A percentile compares a stretch with the other conserved stretches of the same genome.
Conservation (phyloP, 805 yeast species). For the Candida taoyuanica region DNA sequence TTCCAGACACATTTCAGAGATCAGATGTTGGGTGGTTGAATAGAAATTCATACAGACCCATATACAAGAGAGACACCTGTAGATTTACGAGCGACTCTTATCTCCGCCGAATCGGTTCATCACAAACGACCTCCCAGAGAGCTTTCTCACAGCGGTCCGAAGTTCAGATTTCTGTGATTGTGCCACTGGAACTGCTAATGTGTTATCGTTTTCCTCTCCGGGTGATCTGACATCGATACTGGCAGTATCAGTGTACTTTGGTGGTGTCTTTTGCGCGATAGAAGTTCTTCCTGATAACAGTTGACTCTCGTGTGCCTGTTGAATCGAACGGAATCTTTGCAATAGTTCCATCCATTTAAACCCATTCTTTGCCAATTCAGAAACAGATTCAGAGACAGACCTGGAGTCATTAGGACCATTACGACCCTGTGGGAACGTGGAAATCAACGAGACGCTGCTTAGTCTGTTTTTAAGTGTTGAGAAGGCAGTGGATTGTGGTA, state of each 20-base stretch:
- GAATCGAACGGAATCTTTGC: conserved; percentile 46
- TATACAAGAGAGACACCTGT: too few relatives aligned
- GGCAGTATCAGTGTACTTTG: conserved; percentile 23
- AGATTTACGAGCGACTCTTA: neutral
- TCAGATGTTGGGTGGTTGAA: conserved; percentile 45
- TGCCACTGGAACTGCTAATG: neutral
- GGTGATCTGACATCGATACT: conserved; percentile 17
- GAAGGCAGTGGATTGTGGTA: conserved; percentile 92
- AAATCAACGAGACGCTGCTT: conserved; percentile 39
- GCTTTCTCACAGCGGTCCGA: conserved; percentile 25
- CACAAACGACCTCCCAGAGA: conserved; percentile 29
- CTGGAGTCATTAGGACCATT: conserved; percentile 7
- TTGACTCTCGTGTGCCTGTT: conserved; percentile 35
- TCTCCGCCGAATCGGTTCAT: conserved; percentile 28
- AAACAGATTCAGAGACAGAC: conserved; percentile 10
- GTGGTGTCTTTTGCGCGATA: conserved; percentile 16
- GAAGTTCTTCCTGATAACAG: conserved; percentile 14
- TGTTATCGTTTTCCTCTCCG: conserved; percentile 6
- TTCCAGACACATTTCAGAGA: conserved; percentile 85
- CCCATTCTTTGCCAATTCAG: conserved; percentile 22
- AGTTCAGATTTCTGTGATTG: conserved; percentile 12
- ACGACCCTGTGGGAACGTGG: conserved; percentile 13
- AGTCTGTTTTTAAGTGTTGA: conserved; percentile 75
- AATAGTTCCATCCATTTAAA: conserved; percentile 40
- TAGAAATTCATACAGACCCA: too few relatives aligned